Conservation (phyloP, 2,329 filamentous ascomycete genomes). For the Fusarium secorum region DNA sequence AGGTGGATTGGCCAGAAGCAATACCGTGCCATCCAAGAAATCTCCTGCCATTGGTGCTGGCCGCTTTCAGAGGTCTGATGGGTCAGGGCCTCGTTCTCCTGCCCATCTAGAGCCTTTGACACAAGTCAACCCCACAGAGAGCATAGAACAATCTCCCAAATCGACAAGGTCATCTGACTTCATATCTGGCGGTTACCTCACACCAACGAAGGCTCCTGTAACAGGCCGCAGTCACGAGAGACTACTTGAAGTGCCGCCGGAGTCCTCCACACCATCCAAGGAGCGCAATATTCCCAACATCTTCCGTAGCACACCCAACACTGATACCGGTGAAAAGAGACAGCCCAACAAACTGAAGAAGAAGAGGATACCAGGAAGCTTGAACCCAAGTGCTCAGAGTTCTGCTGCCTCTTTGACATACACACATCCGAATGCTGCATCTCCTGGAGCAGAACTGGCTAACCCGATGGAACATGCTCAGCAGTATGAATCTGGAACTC, state of each 20-base stretch:
- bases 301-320: conserved; percentile 74
- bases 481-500: conserved; percentile 28
- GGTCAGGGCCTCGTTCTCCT: conserved; percentile 44
- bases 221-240: conserved; percentile 60
- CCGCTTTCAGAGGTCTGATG: conserved; percentile 64
- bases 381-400: conserved; percentile 88
- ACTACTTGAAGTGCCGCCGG: conserved; percentile 53
- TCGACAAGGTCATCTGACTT: conserved; percentile 45
- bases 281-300: conserved; percentile 74
- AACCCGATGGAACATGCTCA: conserved; percentile 56
- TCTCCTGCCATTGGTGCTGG: conserved; percentile 75
- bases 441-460: conserved; percentile 55
- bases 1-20: conserved; percentile 71
- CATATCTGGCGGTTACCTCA: conserved; percentile 35
- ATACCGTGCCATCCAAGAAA: conserved; percentile 91
- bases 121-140: conserved; percentile 42
- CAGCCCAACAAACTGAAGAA: conserved; percentile 93
- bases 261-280: conserved; percentile 63
- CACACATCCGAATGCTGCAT: conserved; percentile 53
- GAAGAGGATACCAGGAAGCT: conserved; percentile 77
- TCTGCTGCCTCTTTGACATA: conserved; percentile 77
- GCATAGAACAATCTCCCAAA: conserved; percentile 34
- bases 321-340: conserved; percentile 66
- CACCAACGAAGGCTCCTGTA: conserved; percentile 42
- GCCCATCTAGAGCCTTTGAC: conserved; percentile 51